Conservation (phyloP, 371 early-diverging fungal genomes). For the Funneliformis caledonium region DNA sequence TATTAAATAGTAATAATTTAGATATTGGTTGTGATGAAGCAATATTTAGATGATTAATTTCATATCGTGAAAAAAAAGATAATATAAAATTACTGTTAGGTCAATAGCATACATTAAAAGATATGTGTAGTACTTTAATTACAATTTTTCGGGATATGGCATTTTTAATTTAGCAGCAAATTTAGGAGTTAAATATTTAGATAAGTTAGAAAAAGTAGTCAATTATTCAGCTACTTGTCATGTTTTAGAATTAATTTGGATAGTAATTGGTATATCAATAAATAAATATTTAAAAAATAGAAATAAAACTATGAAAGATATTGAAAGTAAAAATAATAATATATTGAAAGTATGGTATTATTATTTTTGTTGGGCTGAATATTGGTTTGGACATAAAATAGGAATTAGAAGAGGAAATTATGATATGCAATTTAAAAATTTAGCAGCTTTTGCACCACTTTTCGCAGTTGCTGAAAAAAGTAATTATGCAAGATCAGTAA, state of each 20-base stretch:
- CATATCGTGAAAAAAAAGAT: background rate
- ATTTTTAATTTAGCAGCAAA: background rate
- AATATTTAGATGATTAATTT: conserved; percentile 24
- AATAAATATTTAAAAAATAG: background rate
- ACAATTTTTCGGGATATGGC: conserved; percentile 18
- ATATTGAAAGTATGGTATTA: conserved; percentile 15
- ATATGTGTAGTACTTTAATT: conserved; percentile 21
- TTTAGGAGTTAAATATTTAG: background rate
- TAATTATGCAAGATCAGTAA: conserved; percentile 9
- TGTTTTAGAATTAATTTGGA: conserved; percentile 28
- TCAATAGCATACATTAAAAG: conserved; percentile 23
- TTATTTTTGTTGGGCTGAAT: conserved; percentile 5
- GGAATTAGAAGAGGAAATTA: conserved; percentile 25
- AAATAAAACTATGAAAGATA: background rate
- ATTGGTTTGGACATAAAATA: background rate
- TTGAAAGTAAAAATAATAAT: conserved; percentile 12
- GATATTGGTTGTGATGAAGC: background rate
- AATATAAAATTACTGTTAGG: conserved; percentile 8
- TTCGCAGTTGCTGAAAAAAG: background rate
- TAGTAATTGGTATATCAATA: conserved; percentile 6
- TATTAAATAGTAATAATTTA: background rate
- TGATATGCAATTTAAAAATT: conserved; percentile 25
- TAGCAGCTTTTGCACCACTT: conserved; percentile 3
- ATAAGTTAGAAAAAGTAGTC: background rate
- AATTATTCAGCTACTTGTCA: background rate